These are phyloP conservation scores for Bipolaris cookei DNA, from an alignment of 2,329 filamentous ascomycete species.

Conservation along the genomic window DNA sequence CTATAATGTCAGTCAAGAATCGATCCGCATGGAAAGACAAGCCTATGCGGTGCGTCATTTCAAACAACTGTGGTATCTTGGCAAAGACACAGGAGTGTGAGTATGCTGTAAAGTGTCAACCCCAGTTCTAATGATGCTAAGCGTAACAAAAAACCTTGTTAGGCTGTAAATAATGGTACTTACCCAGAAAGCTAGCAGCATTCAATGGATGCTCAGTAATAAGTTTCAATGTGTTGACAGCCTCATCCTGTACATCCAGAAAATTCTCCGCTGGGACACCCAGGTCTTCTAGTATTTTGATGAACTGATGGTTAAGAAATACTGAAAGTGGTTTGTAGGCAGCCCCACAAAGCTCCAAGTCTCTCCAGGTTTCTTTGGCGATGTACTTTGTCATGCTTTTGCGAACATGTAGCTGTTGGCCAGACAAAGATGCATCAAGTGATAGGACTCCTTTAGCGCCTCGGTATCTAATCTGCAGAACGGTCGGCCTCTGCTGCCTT, in stretches of 20 bases:
- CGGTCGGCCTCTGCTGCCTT: slow-evolving; percentile 53
- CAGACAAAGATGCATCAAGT: slow-evolving; percentile 66
- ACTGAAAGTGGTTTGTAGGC: slow-evolving; percentile 71
- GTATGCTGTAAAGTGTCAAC: slow-evolving; percentile 46
- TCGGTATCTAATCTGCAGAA: slow-evolving; percentile 71
- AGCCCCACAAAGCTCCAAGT: slow-evolving; percentile 75
- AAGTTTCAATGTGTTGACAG: slow-evolving; percentile 64
- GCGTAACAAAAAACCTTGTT: neutral
- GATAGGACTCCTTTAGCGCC: slow-evolving; percentile 70
- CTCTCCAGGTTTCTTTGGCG: slow-evolving; percentile 51
- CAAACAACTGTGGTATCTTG: slow-evolving; percentile 67
- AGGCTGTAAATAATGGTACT: neutral
- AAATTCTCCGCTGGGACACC: slow-evolving; percentile 66
- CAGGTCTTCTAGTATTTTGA: slow-evolving; percentile 87
- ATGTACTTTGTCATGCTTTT: slow-evolving; percentile 82
- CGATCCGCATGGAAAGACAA: slow-evolving; percentile 70
- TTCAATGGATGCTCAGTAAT: slow-evolving; percentile 66
- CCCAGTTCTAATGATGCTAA: neutral
- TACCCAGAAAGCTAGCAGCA: slow-evolving; percentile 67
- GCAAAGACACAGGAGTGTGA: slow-evolving; percentile 67
- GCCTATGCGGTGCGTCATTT: slow-evolving; percentile 61
- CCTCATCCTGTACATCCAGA: slow-evolving; percentile 66
- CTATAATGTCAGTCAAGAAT: slow-evolving; percentile 74
- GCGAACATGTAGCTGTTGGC: slow-evolving; percentile 66
- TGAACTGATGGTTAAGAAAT: slow-evolving; percentile 77